Base-by-base conservation (phyloP, 2,329 filamentous ascomycete genomes). In the Aspergillus tubingensis region DNA sequence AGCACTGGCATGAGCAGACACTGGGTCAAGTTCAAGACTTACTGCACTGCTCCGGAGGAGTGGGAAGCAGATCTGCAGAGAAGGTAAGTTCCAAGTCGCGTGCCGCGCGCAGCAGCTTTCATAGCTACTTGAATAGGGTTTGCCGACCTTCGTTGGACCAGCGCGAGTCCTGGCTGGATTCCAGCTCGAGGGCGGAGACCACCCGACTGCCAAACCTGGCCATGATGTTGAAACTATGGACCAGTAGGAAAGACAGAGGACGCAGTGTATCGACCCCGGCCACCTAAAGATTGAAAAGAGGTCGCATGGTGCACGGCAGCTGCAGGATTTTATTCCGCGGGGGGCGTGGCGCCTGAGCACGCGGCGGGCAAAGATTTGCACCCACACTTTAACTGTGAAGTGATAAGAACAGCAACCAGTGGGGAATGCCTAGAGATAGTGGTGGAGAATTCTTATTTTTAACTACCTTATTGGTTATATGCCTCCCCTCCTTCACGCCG, bases 11-110 rank as follows among this genome's bases (percentile, higher is more conserved):
- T 15, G 10, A 36, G 32, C 32, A 2, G 10, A 8, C 23, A 4
- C 6, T 30, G 15, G 30, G 6, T 23, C 27, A 1, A 13, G 15
- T 13, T 17, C 11, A 54, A 15, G 15, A 55, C 53, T 55, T 55
- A 55, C 53, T 55, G 39, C 53, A 55, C 53, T 55, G 53, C 53
- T 55, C 53, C 39, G 53, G 53, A 17, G 53, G 53, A 17, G 53
- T 55, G 39, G 53, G 53, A 32, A 55, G 53, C 53, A 55, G 53
- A 55, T 55, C 53, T 55, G 53, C 53, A 55, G 30, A 30, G 38
- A 47, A 25, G 41, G 32, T 36, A 36, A 36, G 32, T 36, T 36
- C 32, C 30, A 43, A 55, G 39, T 32, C 25, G 39, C 21, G 39
- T 47, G 39, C 25, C 53, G 25, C 25, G 52, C n/a, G n/a, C 39